Percentiles rank a stretch among this genome's conserved stretches.
phyloP scores from a whole-genome alignment of 148 eudicot genomes.

The Diospyros kaki region DNA sequence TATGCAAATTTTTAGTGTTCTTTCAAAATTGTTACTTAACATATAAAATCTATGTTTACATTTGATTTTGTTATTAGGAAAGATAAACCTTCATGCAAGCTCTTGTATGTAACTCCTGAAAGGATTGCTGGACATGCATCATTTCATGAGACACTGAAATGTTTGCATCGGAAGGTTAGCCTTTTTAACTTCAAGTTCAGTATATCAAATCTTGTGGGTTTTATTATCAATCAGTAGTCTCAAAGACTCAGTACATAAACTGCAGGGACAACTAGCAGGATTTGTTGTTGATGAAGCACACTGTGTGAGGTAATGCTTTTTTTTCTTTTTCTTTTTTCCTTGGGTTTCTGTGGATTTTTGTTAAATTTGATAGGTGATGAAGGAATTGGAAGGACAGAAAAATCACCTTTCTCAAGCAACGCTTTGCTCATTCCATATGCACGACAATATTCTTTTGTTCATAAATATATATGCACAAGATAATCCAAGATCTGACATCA shows the following conservation, averaged over 20 bases:
- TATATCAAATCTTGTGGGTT: constrained; percentile 1
- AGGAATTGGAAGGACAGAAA: neutral
- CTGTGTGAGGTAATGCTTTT: constrained; percentile 65
- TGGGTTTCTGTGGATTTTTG: neutral
- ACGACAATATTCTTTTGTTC: neutral
- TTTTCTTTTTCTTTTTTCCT: constrained; percentile 16
- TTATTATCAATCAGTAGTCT: neutral
- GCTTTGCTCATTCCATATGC: neutral
- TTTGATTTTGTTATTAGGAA: constrained; percentile 42
- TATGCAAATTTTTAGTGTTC: neutral
- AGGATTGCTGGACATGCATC: constrained; percentile 81
- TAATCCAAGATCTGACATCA: constrained; percentile 1
- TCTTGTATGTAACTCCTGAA: constrained; percentile 98
- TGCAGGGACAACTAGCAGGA: constrained; percentile 91
- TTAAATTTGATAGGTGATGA: constrained; percentile 2
- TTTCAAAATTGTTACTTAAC: neutral
- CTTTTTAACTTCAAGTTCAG: constrained; percentile 5
- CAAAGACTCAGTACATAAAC: constrained; percentile 10
- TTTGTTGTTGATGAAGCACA: constrained; percentile 99
- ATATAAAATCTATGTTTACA: neutral
- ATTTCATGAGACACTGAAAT: constrained; percentile 59
- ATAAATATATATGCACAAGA: neutral
- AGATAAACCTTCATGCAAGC: constrained; percentile 92
- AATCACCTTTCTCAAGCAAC: neutral
- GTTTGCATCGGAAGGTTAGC: constrained; percentile 68